A percentile compares a stretch with the other conserved stretches of the same genome.
Conservation (phyloP, 2,329 filamentous ascomycete species). For the Paracoccidioides lutzii region DNA sequence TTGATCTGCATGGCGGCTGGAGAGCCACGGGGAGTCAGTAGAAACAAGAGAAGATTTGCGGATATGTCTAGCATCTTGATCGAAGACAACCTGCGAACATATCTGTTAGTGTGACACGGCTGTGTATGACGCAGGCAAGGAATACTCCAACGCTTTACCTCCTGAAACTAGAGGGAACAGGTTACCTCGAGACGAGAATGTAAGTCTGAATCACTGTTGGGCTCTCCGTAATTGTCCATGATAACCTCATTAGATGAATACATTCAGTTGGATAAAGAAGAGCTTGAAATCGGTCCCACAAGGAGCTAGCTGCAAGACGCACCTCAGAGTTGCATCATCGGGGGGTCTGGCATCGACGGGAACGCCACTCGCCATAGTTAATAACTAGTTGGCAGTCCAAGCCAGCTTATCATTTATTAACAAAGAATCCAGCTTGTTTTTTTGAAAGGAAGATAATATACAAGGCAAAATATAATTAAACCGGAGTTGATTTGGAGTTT, state of each 20-base stretch:
- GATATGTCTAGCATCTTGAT: conserved; percentile 35
- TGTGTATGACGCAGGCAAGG: not conserved
- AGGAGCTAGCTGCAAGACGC: not conserved
- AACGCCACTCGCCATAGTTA: conserved; percentile 1
- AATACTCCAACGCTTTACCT: not conserved
- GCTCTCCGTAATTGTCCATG: conserved; percentile 20
- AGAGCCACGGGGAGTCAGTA: conserved; percentile 28
- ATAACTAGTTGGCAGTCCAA: not conserved
- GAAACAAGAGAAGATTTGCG: conserved; percentile 48
- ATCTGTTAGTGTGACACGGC: not conserved
- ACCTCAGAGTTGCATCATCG: not conserved
- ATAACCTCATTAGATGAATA: not conserved
- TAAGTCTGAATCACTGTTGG: conserved; percentile 22
- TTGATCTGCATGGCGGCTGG: conserved; percentile 19
- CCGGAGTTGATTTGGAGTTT: not conserved
- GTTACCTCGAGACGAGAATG: conserved; percentile 25
- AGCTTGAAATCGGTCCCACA: not conserved
- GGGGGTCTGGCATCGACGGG: not conserved
- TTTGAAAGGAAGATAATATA: not conserved
- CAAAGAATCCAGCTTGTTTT: not conserved
- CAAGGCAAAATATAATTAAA: not conserved
- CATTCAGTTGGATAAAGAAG: not conserved
- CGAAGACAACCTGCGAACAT: conserved; percentile 32
- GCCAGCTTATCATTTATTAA: not conserved
- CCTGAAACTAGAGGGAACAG: not conserved